Conservation (phyloP, 495 filamentous ascomycete genomes). For the Hypoxylon lenormandii region DNA sequence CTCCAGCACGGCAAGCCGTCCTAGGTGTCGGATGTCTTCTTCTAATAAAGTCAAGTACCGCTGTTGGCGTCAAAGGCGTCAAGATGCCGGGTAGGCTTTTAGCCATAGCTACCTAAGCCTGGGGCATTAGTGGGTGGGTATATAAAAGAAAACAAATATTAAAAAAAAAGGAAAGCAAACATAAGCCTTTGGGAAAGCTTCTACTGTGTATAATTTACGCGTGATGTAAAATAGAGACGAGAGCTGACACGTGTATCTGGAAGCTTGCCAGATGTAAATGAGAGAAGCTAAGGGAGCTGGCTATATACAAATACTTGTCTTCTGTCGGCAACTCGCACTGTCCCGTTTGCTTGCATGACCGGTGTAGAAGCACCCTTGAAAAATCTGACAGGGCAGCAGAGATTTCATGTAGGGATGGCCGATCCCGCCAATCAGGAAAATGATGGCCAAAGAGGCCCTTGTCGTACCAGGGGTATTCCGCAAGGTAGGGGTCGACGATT, state of each 20-base stretch:
- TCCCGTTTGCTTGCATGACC: slow-evolving; percentile 41
- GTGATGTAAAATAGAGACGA: background rate
- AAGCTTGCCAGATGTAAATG: background rate
- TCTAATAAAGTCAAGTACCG: background rate
- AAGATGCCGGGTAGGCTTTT: background rate
- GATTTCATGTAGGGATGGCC: slow-evolving; percentile 37
- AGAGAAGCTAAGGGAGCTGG: background rate
- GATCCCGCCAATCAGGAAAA: slow-evolving; percentile 37
- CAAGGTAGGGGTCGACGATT: slow-evolving; percentile 25
- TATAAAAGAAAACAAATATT: too few relatives aligned
- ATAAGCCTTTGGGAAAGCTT: background rate
- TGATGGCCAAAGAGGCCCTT: slow-evolving; percentile 31
- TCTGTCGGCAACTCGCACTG: slow-evolving; percentile 33
- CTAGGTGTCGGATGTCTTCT: slow-evolving; percentile 6
- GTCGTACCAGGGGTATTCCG: slow-evolving; percentile 39
- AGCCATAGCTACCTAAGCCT: background rate
- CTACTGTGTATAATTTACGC: background rate
- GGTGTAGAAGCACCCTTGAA: slow-evolving; percentile 30
- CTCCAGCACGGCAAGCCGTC: background rate
- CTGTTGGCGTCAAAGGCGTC: background rate
- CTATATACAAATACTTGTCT: background rate
- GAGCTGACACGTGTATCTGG: slow-evolving; percentile 14
- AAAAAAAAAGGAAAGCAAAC: slow-evolving; percentile 1
- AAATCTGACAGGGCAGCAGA: slow-evolving; percentile 35
- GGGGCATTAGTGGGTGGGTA: background rate